Base-by-base conservation (phyloP, 163 green algal species). In the Scenedesmus sp. region DNA sequence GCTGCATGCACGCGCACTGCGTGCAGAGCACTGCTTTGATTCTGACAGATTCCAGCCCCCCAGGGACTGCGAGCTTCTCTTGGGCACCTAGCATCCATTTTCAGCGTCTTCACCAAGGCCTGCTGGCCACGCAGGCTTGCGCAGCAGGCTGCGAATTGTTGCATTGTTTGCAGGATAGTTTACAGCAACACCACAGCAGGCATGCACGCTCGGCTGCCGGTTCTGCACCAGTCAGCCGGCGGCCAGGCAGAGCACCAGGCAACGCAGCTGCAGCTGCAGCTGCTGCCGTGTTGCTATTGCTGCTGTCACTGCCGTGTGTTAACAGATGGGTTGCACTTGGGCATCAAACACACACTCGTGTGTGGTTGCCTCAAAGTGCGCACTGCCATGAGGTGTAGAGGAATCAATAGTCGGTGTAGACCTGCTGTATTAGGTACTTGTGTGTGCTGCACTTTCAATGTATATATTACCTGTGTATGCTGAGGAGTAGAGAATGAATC, bases 101-200 rank as follows among this genome's bases (percentile, higher is more conserved):
- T 79, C 70, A 76, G 66, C 66, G 16, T 3, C 18, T 76, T 7
- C 66, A 79, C 70, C 70, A 79, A 79, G 70, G 70, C 23, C 70
- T 79, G 70, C 23, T 52, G 23, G 70, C 70, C 70, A 79, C 70
- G 10, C 70, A 13, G 23, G 70, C 70, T 79, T 52, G 70, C 1
- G 13, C 70, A 52, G 46, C 5, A 79, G 23, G 4, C 70, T 13
- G 23, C 46, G 70, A 23, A 79, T 15, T 79, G 23, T 46, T 46
- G 34, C 34, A 79, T 79, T 79, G 70, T 79, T 76, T 79, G 70
- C 70, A 79, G 12, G 23, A 52, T 79, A 52, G 70, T 79, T 79
- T 79, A 6, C 70, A 79, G 23, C 23, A 79, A 7, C 46, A 18
- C 23, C 12, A 23, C 70, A 52, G 66, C 66, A 15, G 46, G 70